Evolutionary conservation across 768 basidiomycete genomes (phyloP), one percentile per base, ranked within the genome.

Genomic region (Chalciporus chontae): DNA sequence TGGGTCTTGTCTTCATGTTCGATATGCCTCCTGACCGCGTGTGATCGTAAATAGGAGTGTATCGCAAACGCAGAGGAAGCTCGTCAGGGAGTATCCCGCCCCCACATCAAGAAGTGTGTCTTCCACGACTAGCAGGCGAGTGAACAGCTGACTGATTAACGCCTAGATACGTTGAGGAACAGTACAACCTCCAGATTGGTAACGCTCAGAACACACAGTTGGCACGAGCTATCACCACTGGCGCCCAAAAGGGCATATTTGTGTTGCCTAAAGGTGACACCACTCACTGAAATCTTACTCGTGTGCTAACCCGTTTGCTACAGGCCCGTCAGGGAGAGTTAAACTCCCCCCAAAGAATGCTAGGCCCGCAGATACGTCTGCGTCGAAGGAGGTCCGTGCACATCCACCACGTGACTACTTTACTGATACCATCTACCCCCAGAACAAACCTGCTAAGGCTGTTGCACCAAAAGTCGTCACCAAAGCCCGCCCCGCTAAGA

Each of bases 51-150:
- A 57, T 71, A 94, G 91, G 92, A 94, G 74, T 91, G 89, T 61
- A 90, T 95, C 68, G 69, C 77, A 53, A 71, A 83, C 69, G 78
- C 78, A 7, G 90, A 91, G 27, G 90, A 91, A 55, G 80, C 86
- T 50, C 87, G 91, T 50, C 67, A 67, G 50, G 93, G 92, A 59
- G 93, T 94, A 54, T 94, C 91, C 58, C 85, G 94, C 42, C 89
- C 85, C 47, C 80, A 85, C 62, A 94, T 96, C 74, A 96, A 96
- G 83, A 95, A 90, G 88, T 94, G 55, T 59, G 79, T 75, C 51
- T 59, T 42, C 47, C 39, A 36, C 36, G 38, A 23, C 29, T 54
- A 47, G 48, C 53, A 42, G 21, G 18, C 43, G 45, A 31, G 24
- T 43, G 49, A 51, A 53, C 48, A 43, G 8, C 53, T 50, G 50